Conservation (phyloP, 75 land plant genomes). For the Isoetes taiwanensis region DNA sequence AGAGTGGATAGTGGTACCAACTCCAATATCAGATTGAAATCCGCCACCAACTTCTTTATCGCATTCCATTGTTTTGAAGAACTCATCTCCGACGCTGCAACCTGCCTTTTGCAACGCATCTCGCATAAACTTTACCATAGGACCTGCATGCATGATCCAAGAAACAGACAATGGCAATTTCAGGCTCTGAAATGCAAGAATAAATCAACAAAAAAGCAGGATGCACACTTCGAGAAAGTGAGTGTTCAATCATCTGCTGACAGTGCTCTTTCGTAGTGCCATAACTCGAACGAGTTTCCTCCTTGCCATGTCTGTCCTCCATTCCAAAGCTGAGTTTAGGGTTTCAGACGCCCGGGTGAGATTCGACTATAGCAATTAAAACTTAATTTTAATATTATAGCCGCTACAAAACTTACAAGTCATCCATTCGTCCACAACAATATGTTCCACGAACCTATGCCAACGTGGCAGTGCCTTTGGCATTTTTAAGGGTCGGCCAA, state of each 20-base stretch:
- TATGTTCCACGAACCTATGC: no score
- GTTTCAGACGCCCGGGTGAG: no score
- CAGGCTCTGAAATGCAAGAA: constrained; percentile 6
- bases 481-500: no score
- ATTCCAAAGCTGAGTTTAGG: no score
- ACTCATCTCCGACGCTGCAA: constrained; percentile 36
- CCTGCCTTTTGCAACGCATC: constrained; percentile 71
- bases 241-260: constrained; percentile 42
- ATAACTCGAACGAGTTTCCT: no score
- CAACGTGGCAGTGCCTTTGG: no score
- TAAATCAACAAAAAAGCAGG: not conserved
- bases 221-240: constrained; percentile 17
- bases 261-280: constrained; percentile 48
- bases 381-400: no score
- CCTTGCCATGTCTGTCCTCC: no score
- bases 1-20: no score
- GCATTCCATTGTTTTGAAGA: constrained; percentile 61
- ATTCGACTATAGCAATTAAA: no score
- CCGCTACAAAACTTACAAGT: no score
- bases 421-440: no score
- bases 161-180: not conserved
- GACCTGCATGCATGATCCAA: constrained; percentile 24
- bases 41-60: constrained; percentile 43
- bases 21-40: constrained; percentile 52
- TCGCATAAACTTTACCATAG: constrained; percentile 68